Percentiles rank a stretch among this genome's conserved stretches.
phyloP scores from a whole-genome alignment of 176 grass and related monocot genomes.

The Rhynchospora pubera region DNA sequence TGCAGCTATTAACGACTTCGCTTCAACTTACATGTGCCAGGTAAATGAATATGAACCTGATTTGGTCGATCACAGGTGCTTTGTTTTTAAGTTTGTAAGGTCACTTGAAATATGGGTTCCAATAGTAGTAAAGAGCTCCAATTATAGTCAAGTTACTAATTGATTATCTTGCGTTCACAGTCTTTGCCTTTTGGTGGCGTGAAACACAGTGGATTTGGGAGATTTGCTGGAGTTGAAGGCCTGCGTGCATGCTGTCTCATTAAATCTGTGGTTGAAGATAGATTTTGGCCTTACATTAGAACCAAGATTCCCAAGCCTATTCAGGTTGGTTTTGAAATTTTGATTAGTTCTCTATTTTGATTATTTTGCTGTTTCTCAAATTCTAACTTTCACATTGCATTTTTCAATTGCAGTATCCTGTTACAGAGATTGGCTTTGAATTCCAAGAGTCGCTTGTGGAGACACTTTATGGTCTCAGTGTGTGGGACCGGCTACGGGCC shows the following conservation, averaged over 20 bases:
- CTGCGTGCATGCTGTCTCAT: slow-evolving; percentile 91
- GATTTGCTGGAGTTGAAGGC: slow-evolving; percentile 93
- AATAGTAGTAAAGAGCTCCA: not conserved
- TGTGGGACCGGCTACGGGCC: slow-evolving; percentile 80
- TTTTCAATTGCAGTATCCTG: slow-evolving; percentile 58
- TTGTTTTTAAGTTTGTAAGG: not conserved
- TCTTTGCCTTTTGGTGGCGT: slow-evolving; percentile 95
- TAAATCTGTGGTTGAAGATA: slow-evolving; percentile 89
- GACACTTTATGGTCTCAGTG: slow-evolving; percentile 66
- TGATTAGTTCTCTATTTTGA: not conserved
- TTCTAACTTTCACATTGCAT: not conserved
- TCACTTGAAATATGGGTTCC: not conserved
- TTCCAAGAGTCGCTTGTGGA: slow-evolving; percentile 85
- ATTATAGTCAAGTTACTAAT: not conserved
- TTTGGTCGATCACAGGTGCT: not conserved
- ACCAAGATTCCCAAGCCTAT: slow-evolving; percentile 93
- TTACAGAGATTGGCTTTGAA: slow-evolving; percentile 76
- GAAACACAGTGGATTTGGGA: slow-evolving; percentile 94
- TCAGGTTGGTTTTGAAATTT: slow-evolving; percentile 45
- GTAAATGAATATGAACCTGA: slow-evolving; percentile 29
- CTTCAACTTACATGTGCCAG: slow-evolving; percentile 97
- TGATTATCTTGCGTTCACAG: slow-evolving; percentile 34
- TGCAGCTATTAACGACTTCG: slow-evolving; percentile 96
- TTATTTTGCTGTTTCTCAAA: slow-evolving; percentile 3
- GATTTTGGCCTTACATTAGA: slow-evolving; percentile 89